Evolutionary conservation across 139 green algal species (phyloP), one percentile per base, ranked within the genome.

Genomic region (Medakamo hakoo): DNA sequence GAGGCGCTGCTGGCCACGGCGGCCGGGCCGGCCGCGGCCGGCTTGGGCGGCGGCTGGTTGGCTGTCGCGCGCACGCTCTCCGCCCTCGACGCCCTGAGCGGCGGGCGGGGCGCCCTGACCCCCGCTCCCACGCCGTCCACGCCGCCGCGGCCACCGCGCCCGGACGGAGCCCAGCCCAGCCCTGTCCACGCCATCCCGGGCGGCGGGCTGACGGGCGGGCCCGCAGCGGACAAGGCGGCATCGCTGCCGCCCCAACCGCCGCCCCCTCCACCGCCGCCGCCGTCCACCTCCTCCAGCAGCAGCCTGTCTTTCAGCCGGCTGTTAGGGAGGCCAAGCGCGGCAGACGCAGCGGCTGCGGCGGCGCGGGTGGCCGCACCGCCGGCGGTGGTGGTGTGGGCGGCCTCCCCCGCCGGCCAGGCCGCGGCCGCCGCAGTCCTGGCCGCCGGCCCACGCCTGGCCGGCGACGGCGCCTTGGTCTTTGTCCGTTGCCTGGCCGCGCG

Each of bases 41-140:
- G 81, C 58, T 62, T 92, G 26, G 84, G 84, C 58, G 75, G 70
- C 49, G 76, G 71, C 62, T 92, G 84, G 84, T 64, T 78, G 1
- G 62, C 78, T 19, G 64, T 92, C 0, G 72, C 89, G 55, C 70
- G 82, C 26, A 69, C 69, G 20, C 57, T 85, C 0, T 82, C 73
- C 27, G 71, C 71, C 14, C 73, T 92, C 9, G 75, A 86, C 48
- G 73, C 66, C 0, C 67, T 91, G 24, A 16, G 9, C 40, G 40
- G 9, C 40, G 40, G 9, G 16, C 9, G 9, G 40, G 40, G 9
- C 9, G 40, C 40, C 9, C 9, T 16, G 9, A 16, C 40, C 40
- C 9, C 9, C 40, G 40, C 9, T 52, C 9, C 9, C 9, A 16
- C 9, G 9, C 9, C 40, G 40, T 52, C 40, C 9, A 52, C 40